These are phyloP conservation scores for Oxyria digyna DNA, from an alignment of 148 eudicot genomes.

Conservation along the genomic window DNA sequence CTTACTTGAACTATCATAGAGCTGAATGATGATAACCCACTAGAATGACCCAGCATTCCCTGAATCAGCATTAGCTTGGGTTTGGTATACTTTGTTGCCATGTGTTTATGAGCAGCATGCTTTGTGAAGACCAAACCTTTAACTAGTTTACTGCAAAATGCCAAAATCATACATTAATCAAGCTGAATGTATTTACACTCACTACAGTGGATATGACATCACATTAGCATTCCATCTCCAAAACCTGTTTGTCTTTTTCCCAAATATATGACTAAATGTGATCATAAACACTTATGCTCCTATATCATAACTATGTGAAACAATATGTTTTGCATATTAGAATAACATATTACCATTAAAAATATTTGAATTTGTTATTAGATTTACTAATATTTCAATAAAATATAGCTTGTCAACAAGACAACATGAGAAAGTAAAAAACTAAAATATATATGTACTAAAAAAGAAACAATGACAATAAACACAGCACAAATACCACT, in stretches of 20 bases:
- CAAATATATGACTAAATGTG: neutral
- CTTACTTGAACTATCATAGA: conserved; percentile 64
- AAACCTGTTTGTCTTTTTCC: no score
- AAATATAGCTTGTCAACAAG: no score
- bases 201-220: neutral
- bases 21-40: conserved; percentile 65
- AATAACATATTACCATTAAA: neutral
- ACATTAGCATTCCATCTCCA: neutral
- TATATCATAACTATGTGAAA: neutral
- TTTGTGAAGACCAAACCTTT: conserved; percentile 88
- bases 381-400: no score
- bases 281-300: neutral
- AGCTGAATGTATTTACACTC: neutral
- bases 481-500: neutral
- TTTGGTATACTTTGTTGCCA: conserved; percentile 64
- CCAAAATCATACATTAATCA: neutral
- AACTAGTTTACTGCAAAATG: conserved; percentile 57
- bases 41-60: conserved; percentile 64
- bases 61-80: conserved; percentile 65
- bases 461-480: neutral
- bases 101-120: conserved; percentile 97
- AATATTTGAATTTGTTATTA: neutral
- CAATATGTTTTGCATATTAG: neutral
- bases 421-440: no score
- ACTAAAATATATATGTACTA: no score